Base-by-base conservation (phyloP, 352 stramenopile species). In the Salisapilia sapeloensis region DNA sequence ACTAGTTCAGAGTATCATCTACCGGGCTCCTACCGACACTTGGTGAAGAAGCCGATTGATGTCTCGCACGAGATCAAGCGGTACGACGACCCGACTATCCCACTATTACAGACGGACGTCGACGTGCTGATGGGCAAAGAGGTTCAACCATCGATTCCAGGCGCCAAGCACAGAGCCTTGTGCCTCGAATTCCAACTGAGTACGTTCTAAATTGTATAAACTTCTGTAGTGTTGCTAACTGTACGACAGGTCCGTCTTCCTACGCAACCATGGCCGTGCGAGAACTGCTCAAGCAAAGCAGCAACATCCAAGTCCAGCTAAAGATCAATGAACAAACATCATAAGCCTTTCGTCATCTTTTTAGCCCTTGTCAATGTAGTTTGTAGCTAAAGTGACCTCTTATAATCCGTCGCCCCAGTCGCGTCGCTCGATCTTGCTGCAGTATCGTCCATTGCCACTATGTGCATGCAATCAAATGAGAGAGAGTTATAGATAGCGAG, bases 241-340 rank as follows among this genome's bases (percentile, higher is more conserved):
- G 1, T n/a, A 22, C 9, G 13, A 5, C 30, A 71, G 65, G 63
- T 35, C 50, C 86, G 16, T 95, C 84, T 4, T 78, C 85, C 20
- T 97, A 98, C 62, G 93, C 93, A 4, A 98, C 92, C 5, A 95
- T 97, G 67, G 85, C 83, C 6, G 56, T 98, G 29, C 71, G 93
- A 36, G 93, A 98, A 50, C 51, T 98, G 8, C 93, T 95, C 44
- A 97, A 97, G 53, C 72, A 78, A 50, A 92, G 51, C 49, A 96
- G 48, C 51, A 94, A 69, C 40, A 47, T 82, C 18, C 49, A 76
- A 24, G 66, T 75, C 12, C 64, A 81, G 41, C 48, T 78, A 25
- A 50, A 62, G 39, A 40, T 78, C 17, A 66, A 64, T 23, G 38
- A 72, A n/a, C 49, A 61, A 4, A 21, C 16, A 34, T 32, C 6